phyloP scores from a whole-genome alignment of 1,284 basidiomycete species.

The Ustilago lituana region DNA sequence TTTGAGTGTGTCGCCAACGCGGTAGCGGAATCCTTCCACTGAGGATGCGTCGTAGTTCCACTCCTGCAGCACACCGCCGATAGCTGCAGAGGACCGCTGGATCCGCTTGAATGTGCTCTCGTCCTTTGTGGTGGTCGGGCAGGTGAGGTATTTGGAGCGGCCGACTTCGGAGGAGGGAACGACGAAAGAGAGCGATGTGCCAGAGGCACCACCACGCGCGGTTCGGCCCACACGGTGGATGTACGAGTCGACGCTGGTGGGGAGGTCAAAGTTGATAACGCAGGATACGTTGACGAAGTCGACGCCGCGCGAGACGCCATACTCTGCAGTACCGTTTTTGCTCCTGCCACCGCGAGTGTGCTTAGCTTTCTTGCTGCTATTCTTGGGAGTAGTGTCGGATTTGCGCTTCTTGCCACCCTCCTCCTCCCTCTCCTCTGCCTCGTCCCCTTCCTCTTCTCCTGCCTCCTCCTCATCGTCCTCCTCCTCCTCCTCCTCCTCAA shows the following conservation, averaged over 20 bases:
- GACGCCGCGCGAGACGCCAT: conserved; percentile 93
- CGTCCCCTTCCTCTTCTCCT: conserved; percentile 8
- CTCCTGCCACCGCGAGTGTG: conserved; percentile 4
- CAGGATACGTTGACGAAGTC: conserved; percentile 98
- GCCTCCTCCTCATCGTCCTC: conserved; percentile 3
- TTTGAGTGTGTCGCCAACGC: conserved; percentile 94
- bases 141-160: conserved; percentile 69
- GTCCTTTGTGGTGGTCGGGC: conserved; percentile 77
- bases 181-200: conserved; percentile 90
- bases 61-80: conserved; percentile 78
- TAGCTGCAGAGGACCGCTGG: conserved; percentile 13
- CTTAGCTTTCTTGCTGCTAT: conserved; percentile 16
- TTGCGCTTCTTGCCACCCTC: conserved; percentile 33
- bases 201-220: conserved; percentile 91
- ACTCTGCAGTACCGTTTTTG: conserved; percentile 71
- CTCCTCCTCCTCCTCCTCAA: conserved; percentile 38
- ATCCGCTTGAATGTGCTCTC: conserved; percentile 76
- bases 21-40: conserved; percentile 91
- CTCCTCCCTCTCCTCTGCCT: conserved; percentile 3
- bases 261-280: conserved; percentile 98
- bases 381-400: neutral
- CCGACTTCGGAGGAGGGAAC: conserved; percentile 81
- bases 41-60: conserved; percentile 83
- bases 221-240: conserved; percentile 96
- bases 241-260: conserved; percentile 86